phyloP scores from a whole-genome alignment of 176 grass and related monocot species.

The Oryza meyeriana region DNA sequence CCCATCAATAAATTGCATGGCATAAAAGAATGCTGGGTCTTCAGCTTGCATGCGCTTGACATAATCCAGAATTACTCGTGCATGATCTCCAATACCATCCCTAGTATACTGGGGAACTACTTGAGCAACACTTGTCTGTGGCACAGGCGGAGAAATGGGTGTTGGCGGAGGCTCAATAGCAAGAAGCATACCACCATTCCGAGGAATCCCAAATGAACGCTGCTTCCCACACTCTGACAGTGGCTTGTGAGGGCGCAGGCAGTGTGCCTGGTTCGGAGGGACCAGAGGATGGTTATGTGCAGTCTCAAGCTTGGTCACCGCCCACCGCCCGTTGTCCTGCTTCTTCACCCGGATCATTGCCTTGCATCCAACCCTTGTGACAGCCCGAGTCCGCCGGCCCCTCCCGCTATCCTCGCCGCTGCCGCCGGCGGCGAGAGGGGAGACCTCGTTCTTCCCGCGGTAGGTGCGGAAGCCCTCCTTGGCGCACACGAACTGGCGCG shows the following conservation, averaged over 20 bases:
- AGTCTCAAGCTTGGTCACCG: constrained; percentile 67
- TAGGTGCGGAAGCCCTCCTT: constrained; percentile 78
- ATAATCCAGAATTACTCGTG: constrained; percentile 48
- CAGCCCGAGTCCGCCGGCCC: constrained; percentile 49
- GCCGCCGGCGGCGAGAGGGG: not conserved
- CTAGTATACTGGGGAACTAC: constrained; percentile 7
- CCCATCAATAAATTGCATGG: constrained; percentile 51
- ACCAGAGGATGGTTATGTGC: constrained; percentile 59
- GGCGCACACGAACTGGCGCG: constrained; percentile 71
- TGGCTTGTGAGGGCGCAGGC: constrained; percentile 51
- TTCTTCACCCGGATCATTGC: constrained; percentile 85
- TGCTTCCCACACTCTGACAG: constrained; percentile 62
- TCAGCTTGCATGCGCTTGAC: constrained; percentile 61
- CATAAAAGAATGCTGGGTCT: constrained; percentile 55
- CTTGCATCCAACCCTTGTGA: constrained; percentile 77
- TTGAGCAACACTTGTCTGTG: not conserved
- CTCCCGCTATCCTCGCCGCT: constrained; percentile 20
- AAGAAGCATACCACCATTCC: constrained; percentile 30
- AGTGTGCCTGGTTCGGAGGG: constrained; percentile 38
- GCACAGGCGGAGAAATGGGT: not conserved
- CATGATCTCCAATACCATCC: constrained; percentile 40
- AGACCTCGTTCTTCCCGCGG: constrained; percentile 47
- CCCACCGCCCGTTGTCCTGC: constrained; percentile 51
- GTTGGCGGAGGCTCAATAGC: constrained; percentile 22
- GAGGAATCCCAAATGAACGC: constrained; percentile 7